These are phyloP conservation scores for Immersiporthe knoxdaviesiana DNA, from an alignment of 2,329 filamentous ascomycete genomes.

Conservation along the genomic window DNA sequence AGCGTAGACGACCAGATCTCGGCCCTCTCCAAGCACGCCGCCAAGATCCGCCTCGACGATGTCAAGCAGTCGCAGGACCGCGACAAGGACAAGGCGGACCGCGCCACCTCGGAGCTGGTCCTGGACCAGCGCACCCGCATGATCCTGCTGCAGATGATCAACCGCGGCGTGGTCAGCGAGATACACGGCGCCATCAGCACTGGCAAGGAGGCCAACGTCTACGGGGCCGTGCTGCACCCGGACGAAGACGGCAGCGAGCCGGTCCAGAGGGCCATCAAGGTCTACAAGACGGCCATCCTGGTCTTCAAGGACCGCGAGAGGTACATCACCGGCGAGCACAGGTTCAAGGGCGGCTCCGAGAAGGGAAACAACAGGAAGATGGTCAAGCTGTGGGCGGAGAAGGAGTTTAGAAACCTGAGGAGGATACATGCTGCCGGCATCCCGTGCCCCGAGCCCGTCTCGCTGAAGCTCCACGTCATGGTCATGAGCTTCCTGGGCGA, in stretches of 20 bases:
- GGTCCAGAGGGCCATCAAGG: conserved; percentile 87
- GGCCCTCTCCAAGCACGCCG: conserved; percentile 80
- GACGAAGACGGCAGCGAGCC: conserved; percentile 57
- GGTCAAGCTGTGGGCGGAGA: conserved; percentile 99
- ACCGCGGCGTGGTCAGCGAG: conserved; percentile 84
- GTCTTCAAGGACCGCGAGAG: conserved; percentile 98
- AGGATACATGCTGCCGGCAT: conserved; percentile 84
- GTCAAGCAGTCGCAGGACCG: conserved; percentile 58
- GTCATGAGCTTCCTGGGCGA: conserved; percentile 95
- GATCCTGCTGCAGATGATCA: conserved; percentile 96
- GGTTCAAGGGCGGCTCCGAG: conserved; percentile 88
- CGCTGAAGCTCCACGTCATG: conserved; percentile 89
- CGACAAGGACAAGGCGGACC: conserved; percentile 86
- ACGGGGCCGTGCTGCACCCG: conserved; percentile 75
- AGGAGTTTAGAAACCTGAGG: conserved; percentile 93
- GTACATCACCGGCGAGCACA: conserved; percentile 92
- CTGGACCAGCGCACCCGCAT: conserved; percentile 92
- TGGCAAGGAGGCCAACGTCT: conserved; percentile 98
- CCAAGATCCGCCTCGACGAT: conserved; percentile 79
- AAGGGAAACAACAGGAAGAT: conserved; percentile 95
- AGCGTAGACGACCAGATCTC: conserved; percentile 87
- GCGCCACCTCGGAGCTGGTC: conserved; percentile 93
- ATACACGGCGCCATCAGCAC: conserved; percentile 95
- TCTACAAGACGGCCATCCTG: conserved; percentile 97
- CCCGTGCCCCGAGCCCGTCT: conserved; percentile 85